Evolutionary conservation across 148 eudicot species (phyloP), one percentile per base, ranked within the genome.

Genomic region (Cornus suecica): DNA sequence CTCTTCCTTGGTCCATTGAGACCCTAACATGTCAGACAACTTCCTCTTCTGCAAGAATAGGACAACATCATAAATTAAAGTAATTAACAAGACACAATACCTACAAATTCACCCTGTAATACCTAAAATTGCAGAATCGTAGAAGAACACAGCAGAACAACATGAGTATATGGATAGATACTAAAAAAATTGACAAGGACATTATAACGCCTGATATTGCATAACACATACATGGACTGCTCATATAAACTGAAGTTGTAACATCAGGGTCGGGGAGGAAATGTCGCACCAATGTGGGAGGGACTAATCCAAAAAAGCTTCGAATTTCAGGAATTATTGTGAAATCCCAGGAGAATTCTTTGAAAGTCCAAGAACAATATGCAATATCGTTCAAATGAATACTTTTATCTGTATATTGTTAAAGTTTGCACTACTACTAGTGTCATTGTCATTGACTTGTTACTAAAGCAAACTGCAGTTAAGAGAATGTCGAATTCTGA

Each of bases 1-100:
- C 87, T 95, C 99, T 82, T 90, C 92, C 81, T 86, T 83, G 83
- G 85, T 88, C 99, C 99, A 95, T 66, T 84, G 92, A 76, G 93
- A 84, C 74, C 99, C 98, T 79, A 95, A 78, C 98, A 91, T 81
- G 76, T 93, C 99, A 80, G 93, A 79, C 73, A 95, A 85, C 89
- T 95, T 95, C 85, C 90, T 87, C 82, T 90, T 95, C 99, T 91
- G 90, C 83, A 83, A 52, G 58, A 60, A 64, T 11, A n/a, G 45
- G 23, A 65, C 64, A 22, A 51, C 8, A 24, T 52, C 34, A 66
- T 10, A 27, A 68, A 68, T 62, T 79, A 24, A 62, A 34, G 62
- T 30, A 65, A 16, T 23, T 15, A 65, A 78, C 31, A 31, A 23
- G 24, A 41, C 22, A 42, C 65, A 71, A 78, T 72, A 32, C n/a